Evolutionary conservation across 257 asterid species (phyloP), one percentile per base, ranked within the genome.

Genomic region (Solanum infundibuliforme): DNA sequence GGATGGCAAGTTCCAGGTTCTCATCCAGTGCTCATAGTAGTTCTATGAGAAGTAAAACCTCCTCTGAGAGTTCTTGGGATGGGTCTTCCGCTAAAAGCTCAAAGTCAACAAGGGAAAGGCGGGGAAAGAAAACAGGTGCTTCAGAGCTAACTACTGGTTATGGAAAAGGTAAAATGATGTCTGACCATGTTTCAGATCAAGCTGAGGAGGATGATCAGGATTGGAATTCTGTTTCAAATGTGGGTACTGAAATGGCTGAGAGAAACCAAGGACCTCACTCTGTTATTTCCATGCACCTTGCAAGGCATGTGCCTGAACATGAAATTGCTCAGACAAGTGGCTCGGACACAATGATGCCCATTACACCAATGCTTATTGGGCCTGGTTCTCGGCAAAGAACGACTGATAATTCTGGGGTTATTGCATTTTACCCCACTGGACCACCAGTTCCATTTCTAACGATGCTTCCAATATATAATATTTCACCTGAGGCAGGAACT

Each of bases 371-470:
- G 98, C 91, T 95, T 66, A 91, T 95, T 82, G 93, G 94, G 71
- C 93, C 95, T 76, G 95, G 97, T 34, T 91, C 95, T 39, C 93
- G 91, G 88, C 93, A 93, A 88, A 93, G 96, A 91, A 87, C 79
- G 87, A 75, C 88, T 48, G 98, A 96, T 87, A 91, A 92, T 87
- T 93, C 98, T 62, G 98, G 95, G 85, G 68, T 96, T 82, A 73
- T 97, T 90, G 91, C 98, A 60, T 97, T 97, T 89, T 95, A 94
- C 86, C 99, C 98, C 41, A 94, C 99, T 31, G 99, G 99, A 18
- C 99, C 99, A 75, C 99, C 99, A 35, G 93, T 97, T 88, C 99
- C 99, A 8, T 97, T 96, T 88, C 81, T 96, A 58, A 94, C 98
- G n/a, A 97, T 97, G 99, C 97, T 97, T 81, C 98, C 99, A 38